Conservation (phyloP, 768 basidiomycete species). For the Auricularia sp. region DNA sequence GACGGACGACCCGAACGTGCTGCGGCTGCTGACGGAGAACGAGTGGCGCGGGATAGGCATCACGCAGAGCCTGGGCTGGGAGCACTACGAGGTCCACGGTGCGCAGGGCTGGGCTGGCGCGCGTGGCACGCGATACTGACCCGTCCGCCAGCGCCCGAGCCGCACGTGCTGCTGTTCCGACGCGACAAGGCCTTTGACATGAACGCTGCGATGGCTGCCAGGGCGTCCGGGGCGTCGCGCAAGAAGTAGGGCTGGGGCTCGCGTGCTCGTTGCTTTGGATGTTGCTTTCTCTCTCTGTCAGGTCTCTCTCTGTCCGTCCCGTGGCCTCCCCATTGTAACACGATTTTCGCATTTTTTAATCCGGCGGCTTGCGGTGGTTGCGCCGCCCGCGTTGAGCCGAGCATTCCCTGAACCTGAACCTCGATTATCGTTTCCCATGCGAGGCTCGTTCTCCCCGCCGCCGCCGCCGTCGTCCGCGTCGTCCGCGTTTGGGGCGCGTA, state of each 20-base stretch:
- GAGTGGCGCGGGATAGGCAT: conserved; percentile 98
- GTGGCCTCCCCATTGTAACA: background rate
- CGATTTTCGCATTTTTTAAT: background rate
- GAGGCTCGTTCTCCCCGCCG: background rate
- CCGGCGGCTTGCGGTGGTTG: no score
- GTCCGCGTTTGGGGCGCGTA: background rate
- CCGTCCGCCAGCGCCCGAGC: conserved; percentile 61
- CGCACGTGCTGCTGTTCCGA: conserved; percentile 89
- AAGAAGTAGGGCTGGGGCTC: background rate
- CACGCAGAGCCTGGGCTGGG: conserved; percentile 92
- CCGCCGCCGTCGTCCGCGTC: background rate
- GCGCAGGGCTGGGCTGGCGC: conserved; percentile 13
- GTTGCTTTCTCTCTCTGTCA: background rate
- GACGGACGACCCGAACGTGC: conserved; percentile 32
- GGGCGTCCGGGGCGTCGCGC: background rate
- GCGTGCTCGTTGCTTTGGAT: background rate
- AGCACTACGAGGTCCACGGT: conserved; percentile 97
- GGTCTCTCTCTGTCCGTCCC: background rate
- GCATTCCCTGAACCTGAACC: no score
- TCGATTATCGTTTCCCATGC: background rate
- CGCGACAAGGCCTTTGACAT: conserved; percentile 58
- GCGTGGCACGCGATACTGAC: background rate
- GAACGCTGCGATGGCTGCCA: conserved; percentile 11
- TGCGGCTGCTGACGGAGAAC: conserved; percentile 72
- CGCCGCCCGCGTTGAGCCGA: no score